A percentile compares a stretch with the other conserved stretches of the same genome.
phyloP scores from a whole-genome alignment of 257 asterid species.

The Asclepias syriaca region DNA sequence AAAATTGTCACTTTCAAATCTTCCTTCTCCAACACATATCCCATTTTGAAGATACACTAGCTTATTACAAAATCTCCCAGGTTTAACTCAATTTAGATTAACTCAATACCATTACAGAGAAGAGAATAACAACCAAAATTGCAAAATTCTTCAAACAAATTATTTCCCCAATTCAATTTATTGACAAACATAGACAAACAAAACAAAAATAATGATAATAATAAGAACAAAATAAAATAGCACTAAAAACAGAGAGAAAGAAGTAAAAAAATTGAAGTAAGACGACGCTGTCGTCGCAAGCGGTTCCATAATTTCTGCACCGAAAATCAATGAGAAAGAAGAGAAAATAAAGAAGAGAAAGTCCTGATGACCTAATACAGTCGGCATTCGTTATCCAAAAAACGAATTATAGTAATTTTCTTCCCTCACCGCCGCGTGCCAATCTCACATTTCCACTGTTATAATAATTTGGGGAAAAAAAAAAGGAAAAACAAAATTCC shows the following conservation, averaged over 20 bases:
- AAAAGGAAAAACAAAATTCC: background rate
- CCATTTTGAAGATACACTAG: too few relatives aligned
- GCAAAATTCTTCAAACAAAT: too few relatives aligned
- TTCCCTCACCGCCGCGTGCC: conserved; percentile 6
- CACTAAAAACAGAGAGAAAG: too few relatives aligned
- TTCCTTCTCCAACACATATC: too few relatives aligned
- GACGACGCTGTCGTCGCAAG: background rate
- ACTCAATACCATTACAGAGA: too few relatives aligned
- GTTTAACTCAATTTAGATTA: too few relatives aligned
- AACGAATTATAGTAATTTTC: background rate
- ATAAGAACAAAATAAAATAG: too few relatives aligned
- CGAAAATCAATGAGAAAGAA: background rate
- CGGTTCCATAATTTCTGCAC: conserved; percentile 12
- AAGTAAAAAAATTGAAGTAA: background rate
- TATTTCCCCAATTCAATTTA: background rate
- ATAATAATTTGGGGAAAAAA: background rate
- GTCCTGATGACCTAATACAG: background rate
- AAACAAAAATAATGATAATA: background rate
- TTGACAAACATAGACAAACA: too few relatives aligned
- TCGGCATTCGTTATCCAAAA: background rate
- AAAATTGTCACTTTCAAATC: too few relatives aligned
- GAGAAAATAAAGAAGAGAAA: background rate
- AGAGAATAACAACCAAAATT: too few relatives aligned
- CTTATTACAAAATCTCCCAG: too few relatives aligned
- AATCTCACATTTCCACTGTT: background rate